Evolutionary conservation across 139 green algal genomes (phyloP).

Genomic region (Tetraselmis chui): DNA sequence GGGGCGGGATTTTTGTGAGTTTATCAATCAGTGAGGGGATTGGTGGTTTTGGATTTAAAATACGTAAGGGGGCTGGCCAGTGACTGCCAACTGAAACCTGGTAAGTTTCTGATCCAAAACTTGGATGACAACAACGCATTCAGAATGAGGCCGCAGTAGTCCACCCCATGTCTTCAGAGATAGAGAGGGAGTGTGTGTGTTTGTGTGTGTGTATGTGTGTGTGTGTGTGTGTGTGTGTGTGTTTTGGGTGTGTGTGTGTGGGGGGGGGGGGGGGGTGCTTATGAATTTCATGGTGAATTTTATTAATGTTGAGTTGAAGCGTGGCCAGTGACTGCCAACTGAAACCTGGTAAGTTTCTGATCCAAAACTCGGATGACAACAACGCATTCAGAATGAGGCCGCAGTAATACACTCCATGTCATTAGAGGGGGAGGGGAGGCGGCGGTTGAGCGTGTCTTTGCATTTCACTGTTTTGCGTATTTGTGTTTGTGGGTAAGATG

Average conservation of each 20-base stretch:
- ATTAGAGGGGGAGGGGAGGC: too few species aligned
- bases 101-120: neutral
- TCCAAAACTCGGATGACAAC: neutral
- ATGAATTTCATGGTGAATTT: too few species aligned
- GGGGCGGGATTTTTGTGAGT: too few species aligned
- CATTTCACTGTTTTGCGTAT: too few species aligned
- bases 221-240: neutral
- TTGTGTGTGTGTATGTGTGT: neutral
- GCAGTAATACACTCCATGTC: too few species aligned
- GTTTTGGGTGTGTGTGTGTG: neutral
- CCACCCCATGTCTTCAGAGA: too few species aligned
- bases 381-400: neutral
- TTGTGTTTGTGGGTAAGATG: too few species aligned
- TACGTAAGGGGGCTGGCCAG: too few species aligned
- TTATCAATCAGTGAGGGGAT: too few species aligned
- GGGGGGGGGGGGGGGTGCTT: neutral
- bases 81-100: neutral
- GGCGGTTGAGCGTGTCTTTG: too few species aligned
- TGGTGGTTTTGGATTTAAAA: too few species aligned
- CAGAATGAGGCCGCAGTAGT: neutral
- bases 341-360: slow-evolving; percentile 1
- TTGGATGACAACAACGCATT: neutral
- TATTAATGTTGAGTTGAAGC: neutral
- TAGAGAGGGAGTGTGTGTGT: too few species aligned
- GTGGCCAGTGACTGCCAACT: neutral